These are phyloP conservation scores for Daldinia caldariorum DNA, from an alignment of 495 filamentous ascomycete genomes.

Conservation along the genomic window DNA sequence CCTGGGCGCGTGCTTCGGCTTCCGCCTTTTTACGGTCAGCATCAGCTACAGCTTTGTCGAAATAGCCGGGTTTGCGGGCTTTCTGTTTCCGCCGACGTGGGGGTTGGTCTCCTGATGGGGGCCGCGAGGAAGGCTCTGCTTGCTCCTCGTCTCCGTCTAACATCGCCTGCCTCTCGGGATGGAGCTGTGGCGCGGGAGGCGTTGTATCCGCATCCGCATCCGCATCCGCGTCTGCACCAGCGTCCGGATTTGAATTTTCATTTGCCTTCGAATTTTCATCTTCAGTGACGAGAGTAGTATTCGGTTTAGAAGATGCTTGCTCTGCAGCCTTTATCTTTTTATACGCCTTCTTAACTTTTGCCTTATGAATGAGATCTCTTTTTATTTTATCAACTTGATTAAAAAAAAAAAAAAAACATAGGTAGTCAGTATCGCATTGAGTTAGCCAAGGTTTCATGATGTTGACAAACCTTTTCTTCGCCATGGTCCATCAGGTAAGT, in stretches of 20 bases:
- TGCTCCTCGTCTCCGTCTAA: constrained; percentile 51
- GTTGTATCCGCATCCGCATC: constrained; percentile 38
- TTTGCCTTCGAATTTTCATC: neutral
- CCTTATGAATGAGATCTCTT: constrained; percentile 86
- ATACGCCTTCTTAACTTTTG: constrained; percentile 93
- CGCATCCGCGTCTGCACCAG: constrained; percentile 37
- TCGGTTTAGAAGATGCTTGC: constrained; percentile 41
- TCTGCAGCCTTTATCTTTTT: constrained; percentile 81
- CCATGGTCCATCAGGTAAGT: constrained; percentile 92
- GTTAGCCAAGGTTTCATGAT: neutral
- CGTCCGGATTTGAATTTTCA: constrained; percentile 30
- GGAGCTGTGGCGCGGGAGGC: constrained; percentile 64
- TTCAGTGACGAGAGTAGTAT: constrained; percentile 20
- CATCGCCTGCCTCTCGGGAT: constrained; percentile 77
- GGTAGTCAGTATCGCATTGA: constrained; percentile 26
- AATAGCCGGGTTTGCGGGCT: constrained; percentile 71
- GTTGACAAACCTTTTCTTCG: constrained; percentile 77
- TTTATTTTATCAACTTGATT: constrained; percentile 90
- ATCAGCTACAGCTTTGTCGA: constrained; percentile 75
- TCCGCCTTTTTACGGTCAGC: constrained; percentile 73
- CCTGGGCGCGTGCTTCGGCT: constrained; percentile 67
- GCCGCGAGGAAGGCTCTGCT: constrained; percentile 33
- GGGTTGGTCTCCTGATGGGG: constrained; percentile 5
- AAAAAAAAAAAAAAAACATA: too few species aligned
- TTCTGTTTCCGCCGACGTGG: constrained; percentile 49